Conservation (phyloP, 345 rosid species). For the Citrus sinensis region DNA sequence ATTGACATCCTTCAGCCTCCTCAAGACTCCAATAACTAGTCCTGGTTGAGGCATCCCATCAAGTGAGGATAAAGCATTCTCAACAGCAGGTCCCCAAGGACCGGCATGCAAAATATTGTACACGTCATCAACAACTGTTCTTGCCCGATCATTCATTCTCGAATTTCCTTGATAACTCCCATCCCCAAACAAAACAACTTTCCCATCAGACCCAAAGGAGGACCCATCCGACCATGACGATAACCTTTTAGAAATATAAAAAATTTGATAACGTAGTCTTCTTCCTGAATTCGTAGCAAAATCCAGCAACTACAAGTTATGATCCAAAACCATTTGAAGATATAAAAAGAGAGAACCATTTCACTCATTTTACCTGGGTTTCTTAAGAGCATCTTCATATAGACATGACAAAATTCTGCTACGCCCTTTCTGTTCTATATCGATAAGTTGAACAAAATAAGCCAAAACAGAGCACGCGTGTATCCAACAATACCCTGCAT, state of each 20-base stretch:
- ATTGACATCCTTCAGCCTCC: slow-evolving; percentile 59
- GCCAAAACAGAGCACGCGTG: neutral
- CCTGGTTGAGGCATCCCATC: slow-evolving; percentile 53
- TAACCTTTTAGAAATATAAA: slow-evolving; percentile 23
- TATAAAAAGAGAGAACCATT: neutral
- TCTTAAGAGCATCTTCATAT: neutral
- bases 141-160: slow-evolving; percentile 28
- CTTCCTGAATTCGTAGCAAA: slow-evolving; percentile 35
- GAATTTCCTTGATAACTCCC: slow-evolving; percentile 31
- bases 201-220: slow-evolving; percentile 23
- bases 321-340: neutral
- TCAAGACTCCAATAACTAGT: slow-evolving; percentile 62
- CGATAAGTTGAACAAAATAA: neutral
- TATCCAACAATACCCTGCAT: neutral
- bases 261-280: slow-evolving; percentile 13
- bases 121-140: slow-evolving; percentile 44
- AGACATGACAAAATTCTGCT: neutral
- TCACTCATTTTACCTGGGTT: neutral
- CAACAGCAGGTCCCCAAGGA: slow-evolving; percentile 70
- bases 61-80: slow-evolving; percentile 49
- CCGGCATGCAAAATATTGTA: slow-evolving; percentile 55
- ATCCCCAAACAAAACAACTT: slow-evolving; percentile 20
- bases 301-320: neutral
- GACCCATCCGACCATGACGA: slow-evolving; percentile 36
- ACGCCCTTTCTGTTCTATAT: neutral